Percentiles rank a stretch among this genome's conserved stretches.
Evolutionary conservation across 2,329 filamentous ascomycete genomes (phyloP).

Genomic region (Plenodomus tracheiphilus): DNA sequence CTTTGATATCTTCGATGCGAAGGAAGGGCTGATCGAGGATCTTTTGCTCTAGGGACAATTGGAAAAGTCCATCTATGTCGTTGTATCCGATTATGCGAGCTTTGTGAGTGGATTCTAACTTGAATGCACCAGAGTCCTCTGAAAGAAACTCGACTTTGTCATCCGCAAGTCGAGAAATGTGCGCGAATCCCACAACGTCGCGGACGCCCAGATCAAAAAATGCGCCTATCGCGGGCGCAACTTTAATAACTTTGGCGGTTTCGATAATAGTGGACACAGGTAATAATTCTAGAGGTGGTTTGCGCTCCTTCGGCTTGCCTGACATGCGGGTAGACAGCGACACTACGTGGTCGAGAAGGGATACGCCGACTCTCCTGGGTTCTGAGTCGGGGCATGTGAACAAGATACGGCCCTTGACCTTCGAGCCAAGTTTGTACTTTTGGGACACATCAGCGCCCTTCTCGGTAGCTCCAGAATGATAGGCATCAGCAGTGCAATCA

Average conservation of each 20-base stretch:
- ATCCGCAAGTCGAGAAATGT: constrained; percentile 91
- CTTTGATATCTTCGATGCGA: constrained; percentile 83
- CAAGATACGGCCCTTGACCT: constrained; percentile 82
- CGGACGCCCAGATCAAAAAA: constrained; percentile 73
- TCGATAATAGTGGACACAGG: constrained; percentile 77
- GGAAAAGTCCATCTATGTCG: constrained; percentile 79
- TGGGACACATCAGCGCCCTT: constrained; percentile 71
- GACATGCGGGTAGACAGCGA: constrained; percentile 57
- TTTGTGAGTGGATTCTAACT: constrained; percentile 75
- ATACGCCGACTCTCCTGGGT: constrained; percentile 82
- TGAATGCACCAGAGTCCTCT: constrained; percentile 75
- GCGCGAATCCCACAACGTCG: constrained; percentile 81
- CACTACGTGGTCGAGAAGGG: constrained; percentile 81
- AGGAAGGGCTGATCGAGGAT: constrained; percentile 87
- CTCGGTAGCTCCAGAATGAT: constrained; percentile 80
- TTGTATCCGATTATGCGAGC: constrained; percentile 87
- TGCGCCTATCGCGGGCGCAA: constrained; percentile 78
- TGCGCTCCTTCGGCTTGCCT: constrained; percentile 45
- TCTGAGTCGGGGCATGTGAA: constrained; percentile 83
- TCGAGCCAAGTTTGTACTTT: constrained; percentile 81
- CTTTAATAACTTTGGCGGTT: constrained; percentile 75
- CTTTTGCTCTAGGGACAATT: constrained; percentile 80
- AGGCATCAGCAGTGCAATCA: constrained; percentile 85
- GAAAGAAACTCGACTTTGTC: constrained; percentile 84
- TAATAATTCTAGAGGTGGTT: constrained; percentile 62